Evolutionary conservation across 1,139 yeast genomes (phyloP).

Genomic region (Geotrichum macrosporum): DNA sequence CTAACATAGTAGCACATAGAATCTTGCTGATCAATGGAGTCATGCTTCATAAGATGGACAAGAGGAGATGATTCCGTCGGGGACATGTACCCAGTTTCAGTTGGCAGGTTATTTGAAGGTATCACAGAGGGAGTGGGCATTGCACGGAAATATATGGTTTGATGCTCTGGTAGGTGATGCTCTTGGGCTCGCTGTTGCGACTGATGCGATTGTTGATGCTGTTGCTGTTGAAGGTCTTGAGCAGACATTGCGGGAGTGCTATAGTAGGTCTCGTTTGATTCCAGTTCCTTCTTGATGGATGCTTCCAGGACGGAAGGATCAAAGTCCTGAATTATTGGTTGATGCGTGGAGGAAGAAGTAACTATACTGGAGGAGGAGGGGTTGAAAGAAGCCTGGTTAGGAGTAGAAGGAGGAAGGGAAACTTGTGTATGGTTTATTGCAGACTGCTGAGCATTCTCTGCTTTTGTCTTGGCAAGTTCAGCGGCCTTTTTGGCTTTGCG

Average conservation of each 20-base stretch:
- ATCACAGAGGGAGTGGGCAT: slow-evolving; percentile 9
- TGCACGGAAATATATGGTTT: slow-evolving; percentile 6
- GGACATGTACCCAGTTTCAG: slow-evolving; percentile 11
- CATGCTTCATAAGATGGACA: slow-evolving; percentile 4
- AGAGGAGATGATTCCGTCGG: slow-evolving; percentile 10
- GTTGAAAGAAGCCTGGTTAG: background rate
- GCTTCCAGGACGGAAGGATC: slow-evolving; percentile 9
- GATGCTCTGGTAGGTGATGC: background rate
- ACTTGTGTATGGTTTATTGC: too few relatives aligned
- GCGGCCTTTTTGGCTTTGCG: slow-evolving; percentile 10
- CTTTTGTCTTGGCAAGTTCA: slow-evolving; percentile 7
- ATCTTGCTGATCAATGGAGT: slow-evolving; percentile 1
- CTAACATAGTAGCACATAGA: slow-evolving; percentile 7
- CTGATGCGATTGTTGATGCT: too few relatives aligned
- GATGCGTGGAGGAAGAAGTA: background rate
- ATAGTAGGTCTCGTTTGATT: background rate
- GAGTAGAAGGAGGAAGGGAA: background rate
- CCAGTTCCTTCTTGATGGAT: slow-evolving; percentile 5
- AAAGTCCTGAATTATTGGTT: too few relatives aligned
- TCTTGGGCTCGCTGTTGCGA: too few relatives aligned
- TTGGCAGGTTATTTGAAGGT: background rate
- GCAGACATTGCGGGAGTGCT: slow-evolving; percentile 7
- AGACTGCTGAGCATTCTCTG: too few relatives aligned
- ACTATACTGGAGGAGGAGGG: background rate
- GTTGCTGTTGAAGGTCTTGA: background rate